Evolutionary conservation across 2,329 filamentous ascomycete genomes (phyloP), one percentile per base, ranked within the genome.

Genomic region (Lithohypha guttulata): DNA sequence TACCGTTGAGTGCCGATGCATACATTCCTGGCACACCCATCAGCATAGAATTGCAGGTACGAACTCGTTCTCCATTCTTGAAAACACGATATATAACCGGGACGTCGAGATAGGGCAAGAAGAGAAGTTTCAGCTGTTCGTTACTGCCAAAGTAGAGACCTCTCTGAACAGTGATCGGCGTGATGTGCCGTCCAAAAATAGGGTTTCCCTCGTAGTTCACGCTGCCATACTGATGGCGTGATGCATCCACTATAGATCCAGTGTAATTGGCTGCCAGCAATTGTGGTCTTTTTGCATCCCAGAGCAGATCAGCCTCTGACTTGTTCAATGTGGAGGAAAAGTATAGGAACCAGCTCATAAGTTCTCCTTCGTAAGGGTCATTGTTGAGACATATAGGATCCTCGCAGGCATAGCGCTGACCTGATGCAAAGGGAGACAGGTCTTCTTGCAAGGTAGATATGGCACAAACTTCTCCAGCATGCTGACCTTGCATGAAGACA

Each of bases 331-430:
- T 47, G 2, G 53, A 53, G 23, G 63, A 64, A 42, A 65, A 59
- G 28, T 64, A 55, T 7, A 66, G 46, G 40, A 60, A 65, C 28
- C 58, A 64, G 0, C 60, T 59, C 23, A 66, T 57, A 0, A 65
- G 54, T 43, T 66, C 63, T 29, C 63, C 63, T 42, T 66, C 63
- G 30, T 63, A 65, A 1, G 63, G 63, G 35, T 65, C 63, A 29
- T 66, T 57, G 7, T 22, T 9, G 2, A 66, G 52, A 13, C 53
- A 51, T 1, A 46, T 48, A 4, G 41, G 47, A 22, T 51, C 54
- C 43, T 65, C 60, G 40, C 63, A 65, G 22, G 49, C 44, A 45
- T 65, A 65, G 1, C 31, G 45, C 42, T 58, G 55, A 9, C 43
- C 34, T 6, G 49, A 49, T 23, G 54, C 42, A 20, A 51, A 34